phyloP scores from a whole-genome alignment of 2,329 filamentous ascomycete genomes.

The Teratosphaeria epicoccoides region DNA sequence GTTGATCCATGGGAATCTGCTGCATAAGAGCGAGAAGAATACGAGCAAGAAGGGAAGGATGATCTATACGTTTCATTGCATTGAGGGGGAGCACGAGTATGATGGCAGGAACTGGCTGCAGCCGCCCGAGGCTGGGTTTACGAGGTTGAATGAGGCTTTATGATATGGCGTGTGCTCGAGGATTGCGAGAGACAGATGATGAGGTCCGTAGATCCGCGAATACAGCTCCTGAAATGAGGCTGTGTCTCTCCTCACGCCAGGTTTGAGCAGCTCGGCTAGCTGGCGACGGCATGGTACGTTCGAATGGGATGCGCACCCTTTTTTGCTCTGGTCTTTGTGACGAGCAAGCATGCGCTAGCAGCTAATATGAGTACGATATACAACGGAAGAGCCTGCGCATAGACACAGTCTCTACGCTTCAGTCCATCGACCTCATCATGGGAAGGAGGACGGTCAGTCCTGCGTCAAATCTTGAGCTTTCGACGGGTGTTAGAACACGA shows the following conservation, averaged over 20 bases:
- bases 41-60: conserved; percentile 74
- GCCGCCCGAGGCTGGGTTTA: conserved; percentile 66
- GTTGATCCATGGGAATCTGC: conserved; percentile 85
- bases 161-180: too few relatives aligned
- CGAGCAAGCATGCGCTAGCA: background rate
- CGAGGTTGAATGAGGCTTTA: conserved; percentile 14
- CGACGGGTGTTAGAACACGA: background rate
- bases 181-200: too few relatives aligned
- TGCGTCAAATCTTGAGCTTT: too few relatives aligned
- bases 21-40: conserved; percentile 96
- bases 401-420: background rate
- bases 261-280: too few relatives aligned
- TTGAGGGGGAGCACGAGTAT: conserved; percentile 71
- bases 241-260: too few relatives aligned
- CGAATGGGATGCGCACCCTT: too few relatives aligned
- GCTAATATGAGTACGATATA: background rate
- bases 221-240: too few relatives aligned
- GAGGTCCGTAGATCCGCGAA: too few relatives aligned
- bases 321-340: background rate
- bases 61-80: conserved; percentile 96
- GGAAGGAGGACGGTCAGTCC: too few relatives aligned
- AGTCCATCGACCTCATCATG: background rate
- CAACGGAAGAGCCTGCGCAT: background rate
- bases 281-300: too few relatives aligned
- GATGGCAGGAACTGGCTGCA: conserved; percentile 91